Percentiles rank a stretch among this genome's conserved stretches.
Evolutionary conservation across 805 yeast species (phyloP).

Genomic region (Saturnispora gosingensis): DNA sequence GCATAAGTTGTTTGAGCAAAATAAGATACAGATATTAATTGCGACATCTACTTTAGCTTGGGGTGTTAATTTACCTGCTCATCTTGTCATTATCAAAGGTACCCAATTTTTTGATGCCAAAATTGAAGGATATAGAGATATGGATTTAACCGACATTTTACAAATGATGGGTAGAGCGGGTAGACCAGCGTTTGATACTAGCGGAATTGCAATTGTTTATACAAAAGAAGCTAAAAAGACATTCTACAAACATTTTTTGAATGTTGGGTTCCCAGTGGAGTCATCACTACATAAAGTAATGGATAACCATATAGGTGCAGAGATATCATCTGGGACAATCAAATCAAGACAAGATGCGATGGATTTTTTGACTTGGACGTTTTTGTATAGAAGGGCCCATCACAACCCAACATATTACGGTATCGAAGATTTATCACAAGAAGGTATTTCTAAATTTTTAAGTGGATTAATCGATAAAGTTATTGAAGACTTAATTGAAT

Average conservation of each 20-base stretch:
- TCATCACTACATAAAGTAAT: constrained; percentile 69
- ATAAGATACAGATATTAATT: constrained; percentile 58
- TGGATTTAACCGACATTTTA: constrained; percentile 73
- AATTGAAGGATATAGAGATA: constrained; percentile 63
- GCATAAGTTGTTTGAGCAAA: constrained; percentile 61
- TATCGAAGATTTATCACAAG: constrained; percentile 47
- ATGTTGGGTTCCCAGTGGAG: constrained; percentile 77
- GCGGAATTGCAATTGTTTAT: constrained; percentile 68
- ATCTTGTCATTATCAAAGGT: constrained; percentile 69
- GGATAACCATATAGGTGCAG: constrained; percentile 76
- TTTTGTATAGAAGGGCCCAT: constrained; percentile 62
- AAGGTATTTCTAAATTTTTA: constrained; percentile 49
- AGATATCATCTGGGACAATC: constrained; percentile 62
- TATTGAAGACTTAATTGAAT: constrained; percentile 55
- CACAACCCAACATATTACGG: constrained; percentile 74
- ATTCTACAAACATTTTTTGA: constrained; percentile 69
- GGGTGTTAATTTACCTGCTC: constrained; percentile 82
- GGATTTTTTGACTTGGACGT: constrained; percentile 72
- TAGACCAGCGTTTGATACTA: constrained; percentile 70
- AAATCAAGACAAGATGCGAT: constrained; percentile 57
- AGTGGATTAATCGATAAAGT: constrained; percentile 61
- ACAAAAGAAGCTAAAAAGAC: constrained; percentile 68
- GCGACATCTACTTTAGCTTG: constrained; percentile 83
- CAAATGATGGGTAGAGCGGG: constrained; percentile 88
- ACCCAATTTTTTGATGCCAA: constrained; percentile 57